Percentiles rank a stretch among this genome's conserved stretches.
Conservation (phyloP, 2,329 filamentous ascomycete genomes). For the Plenodomus biglobosus region DNA sequence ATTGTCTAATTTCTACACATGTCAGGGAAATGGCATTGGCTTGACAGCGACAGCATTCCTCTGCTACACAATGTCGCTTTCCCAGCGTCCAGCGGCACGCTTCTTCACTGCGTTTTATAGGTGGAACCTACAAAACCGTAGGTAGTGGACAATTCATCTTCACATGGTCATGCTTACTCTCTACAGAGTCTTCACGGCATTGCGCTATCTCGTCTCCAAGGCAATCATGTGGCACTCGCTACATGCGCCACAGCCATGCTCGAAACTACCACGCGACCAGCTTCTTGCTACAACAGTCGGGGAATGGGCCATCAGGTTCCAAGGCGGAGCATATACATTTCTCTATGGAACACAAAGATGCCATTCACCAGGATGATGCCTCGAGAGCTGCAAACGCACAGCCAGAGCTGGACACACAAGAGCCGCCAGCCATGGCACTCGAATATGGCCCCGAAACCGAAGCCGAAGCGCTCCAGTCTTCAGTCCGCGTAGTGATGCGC, state of each 20-base stretch:
- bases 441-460: too few species aligned
- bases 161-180: constrained; percentile 3
- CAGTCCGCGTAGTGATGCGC: constrained; percentile 51
- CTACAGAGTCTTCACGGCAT: constrained; percentile 11
- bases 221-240: constrained; percentile 1
- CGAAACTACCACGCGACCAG: constrained; percentile 17
- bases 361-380: background rate
- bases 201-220: constrained; percentile 5
- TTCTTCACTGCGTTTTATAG: constrained; percentile 51
- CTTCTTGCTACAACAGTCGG: constrained; percentile 9
- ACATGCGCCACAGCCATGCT: background rate
- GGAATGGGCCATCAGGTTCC: background rate
- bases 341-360: background rate
- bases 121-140: constrained; percentile 42
- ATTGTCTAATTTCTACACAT: too few species aligned
- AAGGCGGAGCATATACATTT: background rate
- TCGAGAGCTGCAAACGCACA: background rate
- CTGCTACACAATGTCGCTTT: constrained; percentile 17
- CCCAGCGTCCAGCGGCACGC: constrained; percentile 29
- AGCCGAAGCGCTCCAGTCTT: constrained; percentile 8
- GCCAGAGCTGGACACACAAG: too few species aligned
- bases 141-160: constrained; percentile 6
- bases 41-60: too few species aligned
- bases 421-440: too few species aligned
- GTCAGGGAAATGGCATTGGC: too few species aligned